A percentile compares a stretch with the other conserved stretches of the same genome.
phyloP scores from a whole-genome alignment of 257 asterid genomes.

The Petrea volubilis region DNA sequence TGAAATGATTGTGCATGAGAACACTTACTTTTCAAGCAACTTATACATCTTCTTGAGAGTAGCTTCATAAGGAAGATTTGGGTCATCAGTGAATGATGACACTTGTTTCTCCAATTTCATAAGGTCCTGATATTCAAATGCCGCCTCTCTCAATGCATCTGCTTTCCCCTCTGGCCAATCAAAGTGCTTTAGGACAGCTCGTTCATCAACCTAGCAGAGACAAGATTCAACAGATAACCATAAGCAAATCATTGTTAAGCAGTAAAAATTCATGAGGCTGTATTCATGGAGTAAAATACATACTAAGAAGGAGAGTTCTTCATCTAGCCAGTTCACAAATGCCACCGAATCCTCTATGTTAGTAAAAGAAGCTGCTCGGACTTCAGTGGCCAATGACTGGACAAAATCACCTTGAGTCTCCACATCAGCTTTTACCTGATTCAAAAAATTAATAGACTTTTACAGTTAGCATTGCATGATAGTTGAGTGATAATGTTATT shows the following conservation, averaged over 20 bases:
- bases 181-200: slow-evolving; percentile 93
- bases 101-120: slow-evolving; percentile 83
- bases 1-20: not conserved
- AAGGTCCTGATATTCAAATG: slow-evolving; percentile 92
- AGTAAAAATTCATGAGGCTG: not conserved
- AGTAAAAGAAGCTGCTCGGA: slow-evolving; percentile 74
- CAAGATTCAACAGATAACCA: not conserved
- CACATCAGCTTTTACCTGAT: slow-evolving; percentile 97
- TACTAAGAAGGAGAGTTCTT: slow-evolving; percentile 92
- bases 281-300: slow-evolving; percentile 7
- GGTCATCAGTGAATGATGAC: slow-evolving; percentile 74
- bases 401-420: slow-evolving; percentile 96
- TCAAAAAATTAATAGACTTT: slow-evolving; percentile 17
- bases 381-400: slow-evolving; percentile 87
- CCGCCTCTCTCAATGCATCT: slow-evolving; percentile 91
- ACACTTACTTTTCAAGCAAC: slow-evolving; percentile 93
- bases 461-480: slow-evolving; percentile 22
- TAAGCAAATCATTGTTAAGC: not conserved
- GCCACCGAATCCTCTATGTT: slow-evolving; percentile 74
- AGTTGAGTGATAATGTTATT: not conserved
- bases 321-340: slow-evolving; percentile 96
- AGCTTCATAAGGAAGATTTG: slow-evolving; percentile 77
- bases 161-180: slow-evolving; percentile 99
- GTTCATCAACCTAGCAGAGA: slow-evolving; percentile 83
- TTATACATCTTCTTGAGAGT: slow-evolving; percentile 94